phyloP scores from a whole-genome alignment of 2,329 filamentous ascomycete genomes.

The Aspergillus clavatus region DNA sequence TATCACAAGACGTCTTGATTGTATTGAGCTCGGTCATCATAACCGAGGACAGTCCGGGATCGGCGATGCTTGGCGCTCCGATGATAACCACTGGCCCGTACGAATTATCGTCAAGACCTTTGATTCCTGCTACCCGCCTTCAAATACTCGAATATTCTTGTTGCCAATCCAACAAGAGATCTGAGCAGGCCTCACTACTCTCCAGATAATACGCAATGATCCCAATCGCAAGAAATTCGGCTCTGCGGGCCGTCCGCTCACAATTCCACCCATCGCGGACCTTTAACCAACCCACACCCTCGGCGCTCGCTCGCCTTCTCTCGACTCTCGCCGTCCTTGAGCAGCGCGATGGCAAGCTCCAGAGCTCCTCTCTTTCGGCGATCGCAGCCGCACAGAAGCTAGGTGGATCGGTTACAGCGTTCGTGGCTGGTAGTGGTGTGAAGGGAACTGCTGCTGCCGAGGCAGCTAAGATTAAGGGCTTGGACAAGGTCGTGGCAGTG shows the following conservation, averaged over 20 bases:
- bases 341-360: conserved; percentile 84
- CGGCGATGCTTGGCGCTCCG: conserved; percentile 32
- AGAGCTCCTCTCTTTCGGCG: conserved; percentile 73
- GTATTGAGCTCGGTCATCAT: conserved; percentile 11
- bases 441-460: conserved; percentile 69
- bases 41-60: conserved; percentile 33
- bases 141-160: conserved; percentile 1
- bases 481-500: conserved; percentile 86
- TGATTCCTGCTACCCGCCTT: not conserved
- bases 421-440: conserved; percentile 76
- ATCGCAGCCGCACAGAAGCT: conserved; percentile 82
- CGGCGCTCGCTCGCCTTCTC: conserved; percentile 63
- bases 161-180: conserved; percentile 6
- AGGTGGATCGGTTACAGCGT: conserved; percentile 78
- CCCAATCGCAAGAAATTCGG: conserved; percentile 35
- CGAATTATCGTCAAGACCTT: conserved; percentile 2
- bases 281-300: conserved; percentile 46
- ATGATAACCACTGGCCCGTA: conserved; percentile 28
- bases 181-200: conserved; percentile 6
- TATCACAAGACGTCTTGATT: too few species aligned
- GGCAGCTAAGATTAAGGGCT: conserved; percentile 80
- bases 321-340: conserved; percentile 90
- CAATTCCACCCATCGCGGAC: conserved; percentile 41
- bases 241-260: conserved; percentile 41
- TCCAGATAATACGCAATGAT: conserved; percentile 23